Conservation (phyloP, 495 filamentous ascomycete genomes). For the Neurospora discreta region DNA sequence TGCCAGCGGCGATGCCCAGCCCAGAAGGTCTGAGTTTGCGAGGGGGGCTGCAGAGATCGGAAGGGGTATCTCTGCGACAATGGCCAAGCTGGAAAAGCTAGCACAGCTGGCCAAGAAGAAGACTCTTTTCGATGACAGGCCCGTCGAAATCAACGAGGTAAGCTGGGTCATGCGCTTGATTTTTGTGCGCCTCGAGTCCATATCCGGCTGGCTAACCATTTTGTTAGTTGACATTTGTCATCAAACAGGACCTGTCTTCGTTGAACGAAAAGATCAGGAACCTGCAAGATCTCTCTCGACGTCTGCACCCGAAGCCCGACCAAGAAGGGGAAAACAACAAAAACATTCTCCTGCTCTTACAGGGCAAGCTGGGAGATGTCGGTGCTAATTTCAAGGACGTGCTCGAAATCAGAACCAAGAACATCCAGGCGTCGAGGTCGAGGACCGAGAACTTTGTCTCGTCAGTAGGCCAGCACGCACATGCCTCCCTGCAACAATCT, state of each 20-base stretch:
- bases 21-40: constrained; percentile 67
- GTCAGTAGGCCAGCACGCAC: constrained; percentile 64
- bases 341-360: constrained; percentile 85
- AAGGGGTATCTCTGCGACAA: constrained; percentile 79
- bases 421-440: constrained; percentile 87
- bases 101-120: constrained; percentile 93
- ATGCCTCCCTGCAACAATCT: constrained; percentile 48
- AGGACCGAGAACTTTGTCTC: constrained; percentile 95
- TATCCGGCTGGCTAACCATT: constrained; percentile 7
- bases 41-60: constrained; percentile 82
- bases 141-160: constrained; percentile 92
- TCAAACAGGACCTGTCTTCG: constrained; percentile 91
- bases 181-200: background rate
- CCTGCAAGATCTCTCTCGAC: constrained; percentile 55
- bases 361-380: constrained; percentile 92
- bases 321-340: constrained; percentile 96
- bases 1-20: constrained; percentile 51
- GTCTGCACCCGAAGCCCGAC: constrained; percentile 65
- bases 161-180: constrained; percentile 35
- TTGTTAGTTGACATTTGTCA: constrained; percentile 44
- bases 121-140: constrained; percentile 92
- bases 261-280: constrained; percentile 78
- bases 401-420: constrained; percentile 91
- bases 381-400: constrained; percentile 94
- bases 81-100: constrained; percentile 85